Conservation (phyloP, 257 asterid species). For the Knoxia roxburghii region DNA sequence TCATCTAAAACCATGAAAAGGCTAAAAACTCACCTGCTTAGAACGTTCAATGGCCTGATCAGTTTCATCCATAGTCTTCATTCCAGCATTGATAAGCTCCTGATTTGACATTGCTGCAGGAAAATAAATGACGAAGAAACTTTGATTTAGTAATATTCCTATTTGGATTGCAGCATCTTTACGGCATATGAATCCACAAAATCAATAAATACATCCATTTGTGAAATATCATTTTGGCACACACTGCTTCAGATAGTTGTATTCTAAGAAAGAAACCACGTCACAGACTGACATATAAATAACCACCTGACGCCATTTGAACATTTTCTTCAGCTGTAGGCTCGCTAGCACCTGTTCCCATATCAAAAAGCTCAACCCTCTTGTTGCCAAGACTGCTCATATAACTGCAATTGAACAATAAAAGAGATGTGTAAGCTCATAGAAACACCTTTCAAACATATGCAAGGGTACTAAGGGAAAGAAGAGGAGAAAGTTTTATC, state of each 20-base stretch:
- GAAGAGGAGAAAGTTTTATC: neutral
- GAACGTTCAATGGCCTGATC: conserved; percentile 99
- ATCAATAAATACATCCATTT: neutral
- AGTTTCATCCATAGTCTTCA: conserved; percentile 85
- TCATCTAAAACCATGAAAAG: conserved; percentile 16
- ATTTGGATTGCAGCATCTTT: neutral
- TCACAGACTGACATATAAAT: neutral
- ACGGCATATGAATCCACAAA: neutral
- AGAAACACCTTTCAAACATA: neutral
- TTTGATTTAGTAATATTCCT: neutral
- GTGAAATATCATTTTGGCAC: neutral
- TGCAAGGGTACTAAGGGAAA: no score
- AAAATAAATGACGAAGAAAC: neutral
- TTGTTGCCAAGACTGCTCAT: conserved; percentile 91
- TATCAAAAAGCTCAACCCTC: conserved; percentile 91
- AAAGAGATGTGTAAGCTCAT: neutral
- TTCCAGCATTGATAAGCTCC: conserved; percentile 82
- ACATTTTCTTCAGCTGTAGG: conserved; percentile 86
- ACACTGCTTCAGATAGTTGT: neutral
- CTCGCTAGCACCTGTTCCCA: conserved; percentile 78
- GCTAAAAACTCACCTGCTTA: conserved; percentile 58
- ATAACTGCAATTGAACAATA: conserved; percentile 45
- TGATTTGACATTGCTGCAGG: conserved; percentile 88
- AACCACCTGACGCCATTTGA: conserved; percentile 81
- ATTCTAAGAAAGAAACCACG: neutral